Conservation (phyloP, 305 asterid genomes). For the Fraxinus nigra region DNA sequence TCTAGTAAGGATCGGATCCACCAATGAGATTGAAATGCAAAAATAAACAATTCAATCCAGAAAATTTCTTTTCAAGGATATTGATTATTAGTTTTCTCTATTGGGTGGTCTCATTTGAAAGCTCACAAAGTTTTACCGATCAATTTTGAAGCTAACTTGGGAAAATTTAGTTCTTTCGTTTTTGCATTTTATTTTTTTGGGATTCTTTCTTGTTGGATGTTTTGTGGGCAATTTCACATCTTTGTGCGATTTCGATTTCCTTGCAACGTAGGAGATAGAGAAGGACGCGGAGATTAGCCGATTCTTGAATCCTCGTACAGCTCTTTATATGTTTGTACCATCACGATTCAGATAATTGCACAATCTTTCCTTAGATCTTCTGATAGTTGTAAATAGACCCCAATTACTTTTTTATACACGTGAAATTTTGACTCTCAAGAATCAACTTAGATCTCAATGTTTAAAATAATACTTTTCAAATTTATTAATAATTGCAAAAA, state of each 20-base stretch:
- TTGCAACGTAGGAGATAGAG: not conserved
- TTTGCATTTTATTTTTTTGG: not conserved
- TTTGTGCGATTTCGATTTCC: not conserved
- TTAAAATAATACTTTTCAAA: not conserved
- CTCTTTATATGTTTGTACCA: not conserved
- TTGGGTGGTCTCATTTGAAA: not conserved
- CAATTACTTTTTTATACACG: not conserved
- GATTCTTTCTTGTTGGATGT: not conserved
- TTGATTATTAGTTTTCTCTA: conserved; percentile 2
- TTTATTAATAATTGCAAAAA: not conserved
- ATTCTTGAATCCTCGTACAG: not conserved
- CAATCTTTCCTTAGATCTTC: not conserved
- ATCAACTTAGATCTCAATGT: not conserved
- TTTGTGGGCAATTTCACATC: not conserved
- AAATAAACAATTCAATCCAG: conserved; percentile 29
- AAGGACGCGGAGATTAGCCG: not conserved
- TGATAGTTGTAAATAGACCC: not conserved
- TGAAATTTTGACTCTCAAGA: not conserved
- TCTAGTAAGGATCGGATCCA: conserved; percentile 28
- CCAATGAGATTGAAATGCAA: conserved; percentile 5
- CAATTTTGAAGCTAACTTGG: not conserved
- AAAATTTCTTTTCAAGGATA: conserved; percentile 18
- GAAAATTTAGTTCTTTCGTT: not conserved
- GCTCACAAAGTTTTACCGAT: not conserved
- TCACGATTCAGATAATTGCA: not conserved